phyloP scores from a whole-genome alignment of 2,329 filamentous ascomycete species.

The Rutstroemia sp. region DNA sequence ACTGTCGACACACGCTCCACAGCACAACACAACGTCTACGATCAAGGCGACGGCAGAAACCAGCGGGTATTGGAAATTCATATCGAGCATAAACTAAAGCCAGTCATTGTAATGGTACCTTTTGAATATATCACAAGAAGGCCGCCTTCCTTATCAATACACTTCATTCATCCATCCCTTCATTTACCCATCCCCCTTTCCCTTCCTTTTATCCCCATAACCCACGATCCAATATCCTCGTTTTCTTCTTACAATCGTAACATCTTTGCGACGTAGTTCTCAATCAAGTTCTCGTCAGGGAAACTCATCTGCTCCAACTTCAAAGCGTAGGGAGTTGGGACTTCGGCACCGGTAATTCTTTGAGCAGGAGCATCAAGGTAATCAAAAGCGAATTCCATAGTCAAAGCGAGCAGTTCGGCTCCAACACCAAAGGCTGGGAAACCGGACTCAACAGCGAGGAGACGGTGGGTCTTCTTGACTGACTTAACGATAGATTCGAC shows the following conservation, averaged over 20 bases:
- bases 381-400: conserved; percentile 98
- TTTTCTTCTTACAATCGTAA: conserved; percentile 55
- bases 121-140: conserved; percentile 8
- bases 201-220: neutral
- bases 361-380: conserved; percentile 92
- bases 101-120: neutral
- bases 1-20: too few relatives aligned
- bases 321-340: conserved; percentile 90
- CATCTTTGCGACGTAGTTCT: conserved; percentile 82
- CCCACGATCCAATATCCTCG: neutral
- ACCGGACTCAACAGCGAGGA: conserved; percentile 88
- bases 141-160: conserved; percentile 5
- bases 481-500: conserved; percentile 93
- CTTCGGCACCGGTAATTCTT: conserved; percentile 92
- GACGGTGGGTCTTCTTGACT: conserved; percentile 94
- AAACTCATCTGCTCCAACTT: conserved; percentile 93
- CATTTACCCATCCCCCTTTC: neutral
- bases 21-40: too few relatives aligned
- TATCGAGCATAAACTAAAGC: too few relatives aligned
- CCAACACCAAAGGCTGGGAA: conserved; percentile 93
- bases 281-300: conserved; percentile 83
- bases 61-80: too few relatives aligned
- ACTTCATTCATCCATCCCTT: neutral
- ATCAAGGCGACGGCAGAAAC: too few relatives aligned
- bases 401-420: conserved; percentile 85